Percentiles rank a stretch among this genome's conserved stretches.
Conservation (phyloP, 1,139 yeast genomes). For the Kluyveromyces marxianus region DNA sequence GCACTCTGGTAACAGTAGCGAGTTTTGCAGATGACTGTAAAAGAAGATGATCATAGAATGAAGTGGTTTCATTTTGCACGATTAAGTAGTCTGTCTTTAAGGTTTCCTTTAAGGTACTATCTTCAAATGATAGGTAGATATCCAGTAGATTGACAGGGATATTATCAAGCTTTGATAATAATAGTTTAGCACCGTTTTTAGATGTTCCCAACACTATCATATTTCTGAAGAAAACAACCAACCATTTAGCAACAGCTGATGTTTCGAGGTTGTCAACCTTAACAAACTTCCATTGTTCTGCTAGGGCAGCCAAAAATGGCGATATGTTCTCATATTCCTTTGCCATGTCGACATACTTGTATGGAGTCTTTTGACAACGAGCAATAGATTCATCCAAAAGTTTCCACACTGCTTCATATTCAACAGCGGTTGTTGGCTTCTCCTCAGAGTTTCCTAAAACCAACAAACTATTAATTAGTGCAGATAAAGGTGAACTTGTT, state of each 20-base stretch:
- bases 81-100: conserved; percentile 10
- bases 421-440: conserved; percentile 6
- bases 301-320: conserved; percentile 56
- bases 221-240: conserved; percentile 39
- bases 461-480: conserved; percentile 38
- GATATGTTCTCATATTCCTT: conserved; percentile 42
- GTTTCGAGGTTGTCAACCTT: conserved; percentile 27
- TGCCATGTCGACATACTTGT: conserved; percentile 69
- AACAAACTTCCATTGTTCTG: conserved; percentile 70
- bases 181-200: conserved; percentile 26
- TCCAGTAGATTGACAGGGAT: conserved; percentile 12
- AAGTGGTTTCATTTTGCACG: conserved; percentile 10
- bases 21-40: conserved; percentile 20
- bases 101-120: conserved; percentile 8
- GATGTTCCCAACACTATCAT: conserved; percentile 52
- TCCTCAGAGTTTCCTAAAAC: conserved; percentile 12
- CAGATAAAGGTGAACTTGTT: conserved; percentile 39
- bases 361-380: conserved; percentile 66
- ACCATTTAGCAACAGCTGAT: conserved; percentile 40
- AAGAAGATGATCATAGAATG: conserved; percentile 28
- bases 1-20: conserved; percentile 28
- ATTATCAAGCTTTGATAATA: conserved; percentile 26
- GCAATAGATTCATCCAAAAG: conserved; percentile 68
- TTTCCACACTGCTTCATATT: conserved; percentile 40
- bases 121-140: conserved; percentile 16